phyloP scores from a whole-genome alignment of 805 yeast genomes.

The Clavispora carvajalis region DNA sequence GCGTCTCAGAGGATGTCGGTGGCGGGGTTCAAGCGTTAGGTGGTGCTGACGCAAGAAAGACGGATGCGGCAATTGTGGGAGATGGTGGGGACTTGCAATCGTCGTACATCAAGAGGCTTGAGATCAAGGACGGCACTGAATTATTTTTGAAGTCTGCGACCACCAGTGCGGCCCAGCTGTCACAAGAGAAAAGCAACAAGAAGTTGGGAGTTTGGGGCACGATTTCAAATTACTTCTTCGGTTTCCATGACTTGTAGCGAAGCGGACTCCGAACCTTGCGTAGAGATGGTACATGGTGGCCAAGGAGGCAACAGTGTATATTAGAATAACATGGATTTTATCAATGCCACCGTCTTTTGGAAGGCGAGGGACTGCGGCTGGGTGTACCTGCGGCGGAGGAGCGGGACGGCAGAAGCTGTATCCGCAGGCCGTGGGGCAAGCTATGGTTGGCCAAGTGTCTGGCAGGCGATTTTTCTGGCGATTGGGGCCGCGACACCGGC shows the following conservation, averaged over 20 bases:
- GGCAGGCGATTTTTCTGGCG: slow-evolving; percentile 14
- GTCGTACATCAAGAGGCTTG: slow-evolving; percentile 26
- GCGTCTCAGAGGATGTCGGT: slow-evolving; percentile 45
- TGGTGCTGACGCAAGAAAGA: slow-evolving; percentile 6
- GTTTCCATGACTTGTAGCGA: slow-evolving; percentile 38
- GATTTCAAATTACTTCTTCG: slow-evolving; percentile 33
- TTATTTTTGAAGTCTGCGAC: slow-evolving; percentile 28
- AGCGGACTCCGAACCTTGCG: too few species aligned
- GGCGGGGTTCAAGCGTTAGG: slow-evolving; percentile 18
- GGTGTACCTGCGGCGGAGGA: slow-evolving; percentile 14
- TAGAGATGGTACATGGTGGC: too few species aligned
- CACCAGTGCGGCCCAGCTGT: slow-evolving; percentile 12
- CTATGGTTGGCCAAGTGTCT: slow-evolving; percentile 11
- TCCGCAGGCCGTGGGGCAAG: slow-evolving; percentile 12
- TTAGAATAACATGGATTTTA: neutral
- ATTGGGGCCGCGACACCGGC: slow-evolving; percentile 12
- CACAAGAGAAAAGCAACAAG: slow-evolving; percentile 19
- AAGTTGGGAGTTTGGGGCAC: slow-evolving; percentile 32
- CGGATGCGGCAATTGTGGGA: slow-evolving; percentile 7
- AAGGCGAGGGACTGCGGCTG: slow-evolving; percentile 16
- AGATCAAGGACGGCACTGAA: slow-evolving; percentile 36
- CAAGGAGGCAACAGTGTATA: neutral
- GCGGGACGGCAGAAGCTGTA: slow-evolving; percentile 13
- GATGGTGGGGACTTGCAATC: slow-evolving; percentile 14
- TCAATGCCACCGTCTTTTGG: slow-evolving; percentile 15